Percentiles rank a stretch among this genome's conserved stretches.
These are phyloP conservation scores for Aspergillus indologenus DNA, from an alignment of 495 filamentous ascomycete species.

Conservation along the genomic window DNA sequence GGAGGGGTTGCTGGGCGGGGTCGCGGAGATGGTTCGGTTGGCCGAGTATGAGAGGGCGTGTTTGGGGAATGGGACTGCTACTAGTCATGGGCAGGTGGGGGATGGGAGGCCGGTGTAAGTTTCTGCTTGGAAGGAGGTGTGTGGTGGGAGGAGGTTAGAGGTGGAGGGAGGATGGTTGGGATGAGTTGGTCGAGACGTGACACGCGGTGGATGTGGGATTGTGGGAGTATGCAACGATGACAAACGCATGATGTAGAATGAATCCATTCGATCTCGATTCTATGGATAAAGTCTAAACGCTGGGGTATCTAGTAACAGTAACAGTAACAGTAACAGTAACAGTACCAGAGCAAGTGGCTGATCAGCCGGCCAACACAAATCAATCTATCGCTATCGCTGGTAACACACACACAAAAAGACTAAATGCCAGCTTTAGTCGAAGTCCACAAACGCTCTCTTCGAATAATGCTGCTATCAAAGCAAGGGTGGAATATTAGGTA, in stretches of 20 bases:
- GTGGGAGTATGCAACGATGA: background rate
- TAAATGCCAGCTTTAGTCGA: conserved; percentile 13
- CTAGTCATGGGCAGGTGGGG: conserved; percentile 24
- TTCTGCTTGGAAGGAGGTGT: too few species aligned
- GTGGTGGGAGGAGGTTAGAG: too few species aligned
- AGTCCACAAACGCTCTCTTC: background rate
- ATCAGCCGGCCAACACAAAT: background rate
- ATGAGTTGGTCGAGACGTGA: too few species aligned
- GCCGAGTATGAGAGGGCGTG: conserved; percentile 29
- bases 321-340: conserved; percentile 8
- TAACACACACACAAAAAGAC: conserved; percentile 2
- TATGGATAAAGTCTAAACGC: conserved; percentile 6
- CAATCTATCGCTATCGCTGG: conserved; percentile 16
- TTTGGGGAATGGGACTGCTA: conserved; percentile 25
- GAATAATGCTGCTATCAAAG: too few species aligned
- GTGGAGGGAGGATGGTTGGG: too few species aligned
- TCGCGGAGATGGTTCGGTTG: conserved; percentile 21
- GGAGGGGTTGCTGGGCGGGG: conserved; percentile 22
- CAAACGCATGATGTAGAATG: background rate
- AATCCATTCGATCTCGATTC: too few species aligned
- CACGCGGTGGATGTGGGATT: too few species aligned
- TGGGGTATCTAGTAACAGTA: conserved; percentile 16
- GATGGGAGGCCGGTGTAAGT: conserved; percentile 18
- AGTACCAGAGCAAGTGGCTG: conserved; percentile 3
- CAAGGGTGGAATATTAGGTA: background rate